A percentile compares a stretch with the other conserved stretches of the same genome.
Evolutionary conservation across 169 alveolate species (phyloP).

Genomic region (Babesia gibsoni): DNA sequence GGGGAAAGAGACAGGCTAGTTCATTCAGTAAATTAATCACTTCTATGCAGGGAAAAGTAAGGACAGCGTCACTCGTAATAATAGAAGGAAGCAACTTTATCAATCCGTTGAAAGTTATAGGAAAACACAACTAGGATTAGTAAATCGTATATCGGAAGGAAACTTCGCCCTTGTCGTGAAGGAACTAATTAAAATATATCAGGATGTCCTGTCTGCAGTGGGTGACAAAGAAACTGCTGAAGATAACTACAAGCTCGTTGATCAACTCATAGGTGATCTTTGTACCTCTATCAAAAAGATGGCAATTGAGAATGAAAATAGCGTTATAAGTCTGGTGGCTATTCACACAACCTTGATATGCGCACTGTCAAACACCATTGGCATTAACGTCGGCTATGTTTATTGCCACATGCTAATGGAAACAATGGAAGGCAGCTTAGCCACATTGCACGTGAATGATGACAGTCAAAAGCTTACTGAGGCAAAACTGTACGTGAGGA

Average conservation of each 20-base stretch:
- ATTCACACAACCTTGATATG: conserved; percentile 60
- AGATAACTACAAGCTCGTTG: neutral
- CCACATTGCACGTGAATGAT: neutral
- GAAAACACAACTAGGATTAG: conserved; percentile 38
- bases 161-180: conserved; percentile 30
- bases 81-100: neutral
- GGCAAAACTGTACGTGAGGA: conserved; percentile 18
- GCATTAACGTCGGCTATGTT: conserved; percentile 42
- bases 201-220: conserved; percentile 12
- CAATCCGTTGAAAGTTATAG: neutral
- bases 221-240: neutral
- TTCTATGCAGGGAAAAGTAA: too few relatives aligned
- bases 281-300: conserved; percentile 31
- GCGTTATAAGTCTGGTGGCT: conserved; percentile 48
- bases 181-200: conserved; percentile 28
- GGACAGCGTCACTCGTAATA: neutral
- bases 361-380: conserved; percentile 29
- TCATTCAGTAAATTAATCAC: too few relatives aligned
- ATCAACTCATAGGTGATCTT: conserved; percentile 9
- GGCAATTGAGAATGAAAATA: conserved; percentile 43
- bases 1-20: too few relatives aligned
- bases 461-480: conserved; percentile 8
- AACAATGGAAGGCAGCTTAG: conserved; percentile 5
- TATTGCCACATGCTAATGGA: conserved; percentile 25
- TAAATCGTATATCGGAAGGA: conserved; percentile 60